phyloP scores from a whole-genome alignment of 768 basidiomycete species.

The Podaxis sp. region DNA sequence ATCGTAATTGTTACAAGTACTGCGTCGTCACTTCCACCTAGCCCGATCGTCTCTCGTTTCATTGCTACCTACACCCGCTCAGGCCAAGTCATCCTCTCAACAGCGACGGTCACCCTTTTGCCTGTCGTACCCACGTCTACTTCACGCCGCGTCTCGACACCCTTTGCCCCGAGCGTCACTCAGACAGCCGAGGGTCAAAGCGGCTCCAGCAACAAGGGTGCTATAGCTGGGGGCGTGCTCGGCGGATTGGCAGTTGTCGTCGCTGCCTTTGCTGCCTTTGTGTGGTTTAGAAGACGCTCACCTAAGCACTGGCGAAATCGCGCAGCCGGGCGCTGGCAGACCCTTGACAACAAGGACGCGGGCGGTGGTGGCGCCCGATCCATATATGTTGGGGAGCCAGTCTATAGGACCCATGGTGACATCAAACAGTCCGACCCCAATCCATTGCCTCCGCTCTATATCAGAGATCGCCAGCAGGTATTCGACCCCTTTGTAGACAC shows the following conservation, averaged over 20 bases:
- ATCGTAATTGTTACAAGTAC: neutral
- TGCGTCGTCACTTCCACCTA: conserved; percentile 1
- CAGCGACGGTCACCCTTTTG: conserved; percentile 11
- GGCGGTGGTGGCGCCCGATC: neutral
- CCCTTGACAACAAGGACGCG: neutral
- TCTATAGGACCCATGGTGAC: neutral
- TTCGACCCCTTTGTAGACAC: conserved; percentile 10
- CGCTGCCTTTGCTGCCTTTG: conserved; percentile 19
- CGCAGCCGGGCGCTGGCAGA: conserved; percentile 6
- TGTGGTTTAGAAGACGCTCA: conserved; percentile 24
- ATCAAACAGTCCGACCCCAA: neutral
- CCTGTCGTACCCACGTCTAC: conserved; percentile 13
- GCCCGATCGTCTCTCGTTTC: conserved; percentile 10
- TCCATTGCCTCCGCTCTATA: conserved; percentile 13
- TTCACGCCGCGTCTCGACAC: neutral
- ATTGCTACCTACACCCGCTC: conserved; percentile 6
- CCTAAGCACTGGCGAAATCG: conserved; percentile 13
- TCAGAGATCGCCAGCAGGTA: conserved; percentile 14
- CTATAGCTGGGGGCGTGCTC: conserved; percentile 28
- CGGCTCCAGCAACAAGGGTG: conserved; percentile 22
- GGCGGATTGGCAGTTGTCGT: conserved; percentile 22
- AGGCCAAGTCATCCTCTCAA: conserved; percentile 13
- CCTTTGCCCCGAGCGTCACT: neutral
- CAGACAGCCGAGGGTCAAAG: neutral
- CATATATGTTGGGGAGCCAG: neutral